Evolutionary conservation across 306 rosid species (phyloP).

Genomic region (Cucumis cinereus): DNA sequence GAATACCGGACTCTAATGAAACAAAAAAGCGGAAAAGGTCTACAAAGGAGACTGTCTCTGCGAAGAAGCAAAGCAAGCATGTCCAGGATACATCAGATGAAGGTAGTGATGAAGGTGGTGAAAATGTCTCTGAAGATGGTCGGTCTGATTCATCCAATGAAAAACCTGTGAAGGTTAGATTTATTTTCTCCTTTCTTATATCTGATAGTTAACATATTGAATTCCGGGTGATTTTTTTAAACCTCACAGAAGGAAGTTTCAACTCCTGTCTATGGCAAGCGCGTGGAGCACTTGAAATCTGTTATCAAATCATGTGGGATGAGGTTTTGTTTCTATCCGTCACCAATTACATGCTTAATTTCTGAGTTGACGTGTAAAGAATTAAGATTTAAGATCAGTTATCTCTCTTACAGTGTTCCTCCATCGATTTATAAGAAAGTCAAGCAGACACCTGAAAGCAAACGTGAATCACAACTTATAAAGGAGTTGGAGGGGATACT

Average conservation of each 20-base stretch:
- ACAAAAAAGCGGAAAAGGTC: conserved; percentile 49
- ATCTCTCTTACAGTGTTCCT: conserved; percentile 49
- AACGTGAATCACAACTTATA: conserved; percentile 68
- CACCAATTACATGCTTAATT: conserved; percentile 11
- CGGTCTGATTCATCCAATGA: conserved; percentile 53
- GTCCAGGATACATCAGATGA: conserved; percentile 28
- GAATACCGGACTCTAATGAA: conserved; percentile 28
- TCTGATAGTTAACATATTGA: neutral
- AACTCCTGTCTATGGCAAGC: conserved; percentile 67
- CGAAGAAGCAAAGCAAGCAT: conserved; percentile 53
- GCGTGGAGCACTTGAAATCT: conserved; percentile 76
- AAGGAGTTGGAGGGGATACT: conserved; percentile 83
- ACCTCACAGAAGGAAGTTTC: conserved; percentile 67
- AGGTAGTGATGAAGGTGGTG: conserved; percentile 36
- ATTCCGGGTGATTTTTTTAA: conserved; percentile 9
- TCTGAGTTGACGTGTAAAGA: conserved; percentile 12
- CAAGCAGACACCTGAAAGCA: conserved; percentile 75
- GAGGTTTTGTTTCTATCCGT: conserved; percentile 44
- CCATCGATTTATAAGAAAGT: conserved; percentile 72
- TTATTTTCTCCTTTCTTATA: neutral
- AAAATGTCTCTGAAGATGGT: conserved; percentile 61
- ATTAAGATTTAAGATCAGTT: conserved; percentile 17
- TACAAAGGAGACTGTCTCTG: conserved; percentile 34
- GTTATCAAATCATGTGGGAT: conserved; percentile 92
- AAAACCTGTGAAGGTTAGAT: conserved; percentile 51